Conservation (phyloP, 495 filamentous ascomycete species). For the Neurospora terricola region DNA sequence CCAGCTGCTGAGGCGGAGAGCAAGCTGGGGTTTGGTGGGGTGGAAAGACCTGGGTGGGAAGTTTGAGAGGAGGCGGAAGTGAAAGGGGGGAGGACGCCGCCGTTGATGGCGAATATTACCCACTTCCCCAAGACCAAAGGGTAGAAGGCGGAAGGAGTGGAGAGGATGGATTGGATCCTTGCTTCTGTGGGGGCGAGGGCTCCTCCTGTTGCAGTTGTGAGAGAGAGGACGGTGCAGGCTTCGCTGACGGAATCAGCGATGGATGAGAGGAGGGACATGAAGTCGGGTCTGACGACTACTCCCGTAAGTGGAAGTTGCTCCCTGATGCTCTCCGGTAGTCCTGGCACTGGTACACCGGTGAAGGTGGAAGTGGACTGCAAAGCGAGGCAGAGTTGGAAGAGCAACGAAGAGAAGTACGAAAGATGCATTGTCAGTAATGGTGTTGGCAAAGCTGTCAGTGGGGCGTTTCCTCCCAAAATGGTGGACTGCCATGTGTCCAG, state of each 20-base stretch:
- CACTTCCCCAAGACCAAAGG: not conserved
- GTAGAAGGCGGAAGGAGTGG: not conserved
- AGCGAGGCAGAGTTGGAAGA: not conserved
- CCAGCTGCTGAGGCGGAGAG: not conserved
- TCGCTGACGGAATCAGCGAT: too few relatives aligned
- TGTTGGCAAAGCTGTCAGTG: not conserved
- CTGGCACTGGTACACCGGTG: not conserved
- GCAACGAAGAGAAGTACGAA: not conserved
- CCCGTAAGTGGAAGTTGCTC: not conserved
- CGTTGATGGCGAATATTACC: not conserved
- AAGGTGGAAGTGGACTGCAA: not conserved
- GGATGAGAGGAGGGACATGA: not conserved
- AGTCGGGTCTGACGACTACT: not conserved
- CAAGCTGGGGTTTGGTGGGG: not conserved
- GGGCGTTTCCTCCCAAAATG: not conserved
- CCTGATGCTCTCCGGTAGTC: not conserved
- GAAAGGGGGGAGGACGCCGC: not conserved
- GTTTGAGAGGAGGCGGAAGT: not conserved
- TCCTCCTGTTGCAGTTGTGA: not conserved
- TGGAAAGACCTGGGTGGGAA: not conserved
- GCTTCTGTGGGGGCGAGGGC: not conserved
- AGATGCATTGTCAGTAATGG: not conserved
- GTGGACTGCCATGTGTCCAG: not conserved
- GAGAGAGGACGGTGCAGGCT: too few relatives aligned
- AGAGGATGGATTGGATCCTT: not conserved